phyloP scores from a whole-genome alignment of 257 asterid species.

The Handroanthus guayacan region DNA sequence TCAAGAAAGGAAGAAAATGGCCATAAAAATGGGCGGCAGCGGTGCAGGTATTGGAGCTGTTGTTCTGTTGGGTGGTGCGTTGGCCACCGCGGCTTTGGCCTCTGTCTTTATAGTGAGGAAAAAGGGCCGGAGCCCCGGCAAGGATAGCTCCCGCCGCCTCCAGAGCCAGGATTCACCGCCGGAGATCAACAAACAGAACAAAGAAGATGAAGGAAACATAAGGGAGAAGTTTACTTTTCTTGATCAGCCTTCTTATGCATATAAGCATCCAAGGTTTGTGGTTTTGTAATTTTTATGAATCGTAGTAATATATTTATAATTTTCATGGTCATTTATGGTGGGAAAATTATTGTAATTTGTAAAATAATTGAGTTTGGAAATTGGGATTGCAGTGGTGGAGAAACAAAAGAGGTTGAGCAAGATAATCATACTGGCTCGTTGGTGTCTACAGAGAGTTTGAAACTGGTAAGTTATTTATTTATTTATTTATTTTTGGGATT shows the following conservation, averaged over 20 bases:
- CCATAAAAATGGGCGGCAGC: conserved; percentile 41
- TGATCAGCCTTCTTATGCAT: conserved; percentile 25
- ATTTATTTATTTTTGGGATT: conserved; percentile 14
- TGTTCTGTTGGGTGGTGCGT: conserved; percentile 67
- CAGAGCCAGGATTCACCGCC: conserved; percentile 32
- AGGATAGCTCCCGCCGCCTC: conserved; percentile 28
- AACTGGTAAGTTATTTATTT: conserved; percentile 43
- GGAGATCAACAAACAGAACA: conserved; percentile 32
- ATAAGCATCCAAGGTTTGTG: conserved; percentile 46
- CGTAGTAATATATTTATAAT: neutral
- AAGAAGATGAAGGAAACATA: conserved; percentile 28
- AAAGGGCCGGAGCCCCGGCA: conserved; percentile 44
- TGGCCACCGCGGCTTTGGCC: conserved; percentile 66
- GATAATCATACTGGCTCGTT: conserved; percentile 5
- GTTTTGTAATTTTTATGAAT: neutral
- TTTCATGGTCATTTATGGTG: neutral
- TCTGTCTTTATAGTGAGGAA: conserved; percentile 43
- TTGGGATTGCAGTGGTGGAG: conserved; percentile 37
- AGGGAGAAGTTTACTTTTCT: conserved; percentile 20
- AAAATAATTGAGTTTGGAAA: neutral
- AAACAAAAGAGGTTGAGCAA: conserved; percentile 24
- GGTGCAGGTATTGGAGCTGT: conserved; percentile 57
- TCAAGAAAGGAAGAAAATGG: conserved; percentile 37
- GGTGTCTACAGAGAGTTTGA: conserved; percentile 27
- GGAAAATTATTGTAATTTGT: neutral